Conservation (phyloP, 2,329 filamentous ascomycete species). For the Fusarium odoratissimum region DNA sequence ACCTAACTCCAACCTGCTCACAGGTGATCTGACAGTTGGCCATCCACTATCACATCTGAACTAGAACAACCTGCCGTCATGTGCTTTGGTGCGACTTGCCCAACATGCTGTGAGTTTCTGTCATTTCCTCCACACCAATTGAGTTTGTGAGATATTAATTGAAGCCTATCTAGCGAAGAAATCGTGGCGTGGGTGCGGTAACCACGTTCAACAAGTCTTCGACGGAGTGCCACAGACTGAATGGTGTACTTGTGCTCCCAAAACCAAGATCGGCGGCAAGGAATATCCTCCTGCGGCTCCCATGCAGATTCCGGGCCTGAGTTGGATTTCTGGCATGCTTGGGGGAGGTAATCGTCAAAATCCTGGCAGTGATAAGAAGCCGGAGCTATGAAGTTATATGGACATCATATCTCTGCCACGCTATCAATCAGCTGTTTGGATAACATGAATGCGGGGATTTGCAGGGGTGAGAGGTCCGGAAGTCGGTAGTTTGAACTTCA, state of each 20-base stretch:
- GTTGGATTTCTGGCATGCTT: slow-evolving; percentile 50
- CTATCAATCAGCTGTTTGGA: not conserved
- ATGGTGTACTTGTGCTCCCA: slow-evolving; percentile 62
- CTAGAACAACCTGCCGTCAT: slow-evolving; percentile 43
- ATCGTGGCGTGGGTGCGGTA: slow-evolving; percentile 63
- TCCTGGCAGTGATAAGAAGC: slow-evolving; percentile 25
- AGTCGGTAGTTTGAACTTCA: slow-evolving; percentile 7
- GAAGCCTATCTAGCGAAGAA: slow-evolving; percentile 54
- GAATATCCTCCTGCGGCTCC: slow-evolving; percentile 59
- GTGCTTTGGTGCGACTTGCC: slow-evolving; percentile 56
- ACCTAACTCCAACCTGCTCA: not conserved
- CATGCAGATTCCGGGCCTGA: slow-evolving; percentile 53
- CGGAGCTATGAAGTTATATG: slow-evolving; percentile 28
- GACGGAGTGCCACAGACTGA: slow-evolving; percentile 56
- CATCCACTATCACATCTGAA: not conserved
- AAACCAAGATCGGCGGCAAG: slow-evolving; percentile 57
- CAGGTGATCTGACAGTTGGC: not conserved
- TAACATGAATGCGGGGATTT: not conserved
- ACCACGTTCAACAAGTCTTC: slow-evolving; percentile 59
- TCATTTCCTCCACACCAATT: no score
- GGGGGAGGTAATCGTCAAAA: slow-evolving; percentile 19
- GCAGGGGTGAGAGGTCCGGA: not conserved
- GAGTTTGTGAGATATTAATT: not conserved
- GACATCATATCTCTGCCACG: not conserved
- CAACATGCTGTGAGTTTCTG: slow-evolving; percentile 54